A percentile compares a stretch with the other conserved stretches of the same genome.
phyloP scores from a whole-genome alignment of 2,329 filamentous ascomycete species.

The Monosporascus sp. region DNA sequence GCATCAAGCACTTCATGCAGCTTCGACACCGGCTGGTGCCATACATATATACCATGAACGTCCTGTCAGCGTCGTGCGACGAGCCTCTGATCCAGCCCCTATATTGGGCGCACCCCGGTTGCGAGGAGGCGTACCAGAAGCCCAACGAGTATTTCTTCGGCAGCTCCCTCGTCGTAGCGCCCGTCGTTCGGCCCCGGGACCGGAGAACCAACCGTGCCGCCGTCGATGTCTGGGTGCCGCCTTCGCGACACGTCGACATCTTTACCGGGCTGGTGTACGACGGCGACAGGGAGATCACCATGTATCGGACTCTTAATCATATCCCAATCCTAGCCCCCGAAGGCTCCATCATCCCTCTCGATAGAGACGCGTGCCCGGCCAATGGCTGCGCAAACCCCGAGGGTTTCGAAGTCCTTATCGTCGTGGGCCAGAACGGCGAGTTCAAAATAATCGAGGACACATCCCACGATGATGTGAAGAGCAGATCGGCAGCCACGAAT shows the following conservation, averaged over 20 bases:
- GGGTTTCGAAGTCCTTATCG: slow-evolving; percentile 42
- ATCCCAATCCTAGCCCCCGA: slow-evolving; percentile 50
- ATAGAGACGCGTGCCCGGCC: slow-evolving; percentile 32
- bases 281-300: slow-evolving; percentile 44
- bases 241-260: slow-evolving; percentile 49
- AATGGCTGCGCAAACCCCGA: slow-evolving; percentile 45
- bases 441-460: slow-evolving; percentile 45
- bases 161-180: slow-evolving; percentile 48
- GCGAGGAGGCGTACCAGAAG: slow-evolving; percentile 47
- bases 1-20: slow-evolving; percentile 44
- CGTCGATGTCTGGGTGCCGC: slow-evolving; percentile 52
- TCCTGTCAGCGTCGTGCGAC: slow-evolving; percentile 34
- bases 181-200: slow-evolving; percentile 48
- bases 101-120: slow-evolving; percentile 54
- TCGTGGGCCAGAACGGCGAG: slow-evolving; percentile 40
- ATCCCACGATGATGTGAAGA: not conserved
- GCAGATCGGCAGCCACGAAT: not conserved
- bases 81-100: slow-evolving; percentile 54
- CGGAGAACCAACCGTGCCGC: slow-evolving; percentile 38
- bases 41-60: slow-evolving; percentile 55
- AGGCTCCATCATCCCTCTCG: slow-evolving; percentile 54
- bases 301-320: slow-evolving; percentile 43
- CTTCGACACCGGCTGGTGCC: slow-evolving; percentile 55
- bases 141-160: slow-evolving; percentile 58
- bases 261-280: slow-evolving; percentile 54